phyloP scores from a whole-genome alignment of 108 stramenopile species.

The Cyclotella distinguenda region DNA sequence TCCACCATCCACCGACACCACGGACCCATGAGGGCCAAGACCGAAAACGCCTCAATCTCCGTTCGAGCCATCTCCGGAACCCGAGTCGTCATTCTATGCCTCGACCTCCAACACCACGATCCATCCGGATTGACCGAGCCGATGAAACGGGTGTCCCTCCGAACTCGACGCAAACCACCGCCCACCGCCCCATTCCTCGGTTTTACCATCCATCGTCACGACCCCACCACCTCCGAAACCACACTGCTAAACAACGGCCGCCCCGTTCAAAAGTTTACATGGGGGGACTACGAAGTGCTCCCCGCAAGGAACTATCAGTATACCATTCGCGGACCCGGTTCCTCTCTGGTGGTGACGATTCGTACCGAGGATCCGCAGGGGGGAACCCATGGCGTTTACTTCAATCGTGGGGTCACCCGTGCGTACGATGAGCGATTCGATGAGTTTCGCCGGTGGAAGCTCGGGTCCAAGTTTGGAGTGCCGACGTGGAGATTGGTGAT shows the following conservation, averaged over 20 bases:
- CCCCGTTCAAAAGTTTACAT: constrained; percentile 40
- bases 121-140: not conserved
- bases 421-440: constrained; percentile 35
- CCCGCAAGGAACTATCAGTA: constrained; percentile 18
- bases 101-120: constrained; percentile 9
- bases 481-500: constrained; percentile 23
- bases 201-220: constrained; percentile 33
- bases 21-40: constrained; percentile 19
- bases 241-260: constrained; percentile 30
- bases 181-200: constrained; percentile 15
- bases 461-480: constrained; percentile 12
- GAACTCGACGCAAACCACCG: not conserved
- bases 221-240: constrained; percentile 10
- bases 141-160: not conserved
- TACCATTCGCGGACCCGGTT: too few relatives aligned
- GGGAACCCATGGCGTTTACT: constrained; percentile 35
- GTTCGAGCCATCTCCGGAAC: constrained; percentile 9
- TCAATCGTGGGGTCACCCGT: constrained; percentile 39
- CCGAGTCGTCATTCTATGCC: constrained; percentile 9
- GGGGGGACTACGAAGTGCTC: constrained; percentile 34
- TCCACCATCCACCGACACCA: not conserved
- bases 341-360: constrained; percentile 15
- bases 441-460: constrained; percentile 28
- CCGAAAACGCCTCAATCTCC: constrained; percentile 13
- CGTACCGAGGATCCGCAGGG: constrained; percentile 31